Conservation (phyloP, 129 eudicot genomes). For the Oenanthe sinensis region DNA sequence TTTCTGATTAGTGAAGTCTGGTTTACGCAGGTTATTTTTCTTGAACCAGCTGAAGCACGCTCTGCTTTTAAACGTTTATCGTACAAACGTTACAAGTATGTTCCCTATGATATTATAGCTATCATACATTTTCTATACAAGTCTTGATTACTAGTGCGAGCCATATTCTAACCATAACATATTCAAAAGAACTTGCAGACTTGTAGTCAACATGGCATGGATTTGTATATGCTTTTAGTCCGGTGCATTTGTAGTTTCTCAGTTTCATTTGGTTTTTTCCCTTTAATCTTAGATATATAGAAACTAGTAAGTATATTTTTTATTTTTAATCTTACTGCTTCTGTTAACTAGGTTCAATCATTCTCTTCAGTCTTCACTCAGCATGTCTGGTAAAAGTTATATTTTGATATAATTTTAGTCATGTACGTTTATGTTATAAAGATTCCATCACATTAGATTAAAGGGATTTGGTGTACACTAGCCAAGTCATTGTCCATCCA, state of each 20-base stretch:
- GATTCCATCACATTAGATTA: not conserved
- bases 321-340: not conserved
- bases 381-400: not conserved
- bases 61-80: conserved; percentile 63
- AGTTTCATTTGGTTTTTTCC: not conserved
- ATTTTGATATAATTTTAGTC: not conserved
- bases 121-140: not conserved
- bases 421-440: not conserved
- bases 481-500: not conserved
- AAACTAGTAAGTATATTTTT: not conserved
- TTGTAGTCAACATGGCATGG: not conserved
- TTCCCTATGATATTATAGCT: not conserved
- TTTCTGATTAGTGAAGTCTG: not conserved
- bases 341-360: not conserved
- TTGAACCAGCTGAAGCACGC: conserved; percentile 88
- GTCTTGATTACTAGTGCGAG: not conserved
- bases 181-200: not conserved
- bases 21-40: conserved; percentile 54
- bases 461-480: not conserved
- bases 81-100: conserved; percentile 94
- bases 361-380: not conserved
- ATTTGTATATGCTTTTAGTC: not conserved
- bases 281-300: not conserved
- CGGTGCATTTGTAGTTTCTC: not conserved
- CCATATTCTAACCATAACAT: not conserved